Base-by-base conservation (phyloP, 306 rosid species). In the Prunus campanulata region DNA sequence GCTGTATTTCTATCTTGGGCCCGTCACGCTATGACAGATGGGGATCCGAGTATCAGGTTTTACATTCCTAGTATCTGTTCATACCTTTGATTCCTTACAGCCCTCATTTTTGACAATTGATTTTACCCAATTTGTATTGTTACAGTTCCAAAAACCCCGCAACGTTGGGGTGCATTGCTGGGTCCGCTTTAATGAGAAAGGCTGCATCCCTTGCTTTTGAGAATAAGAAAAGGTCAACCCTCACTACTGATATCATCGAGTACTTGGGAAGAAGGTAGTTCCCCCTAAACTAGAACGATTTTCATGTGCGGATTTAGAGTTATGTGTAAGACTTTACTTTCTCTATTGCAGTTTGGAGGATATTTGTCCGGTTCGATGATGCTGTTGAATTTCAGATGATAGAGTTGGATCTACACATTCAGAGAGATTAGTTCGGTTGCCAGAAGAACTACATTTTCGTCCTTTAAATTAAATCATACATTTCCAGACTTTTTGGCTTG, bases 1-100 rank as follows among this genome's bases (percentile, higher is more conserved):
- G 98, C 96, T 47, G 93, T 91, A 57, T 90, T 91, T 60, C 78
- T 88, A 72, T 91, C 98, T 29, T 93, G 98, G 98, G 93, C 96
- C 10, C 87, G 83, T 68, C 88, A 84, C 72, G 66, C 39, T 42
- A 67, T 79, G 62, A 46, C 76, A 71, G 90, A 74, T 66, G 76
- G 74, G 75, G 68, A 79, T 46, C 66, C 78, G 44, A 74, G 68
- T 75, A 72, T 75, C 83, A 90, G 96, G 98, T 87, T 82, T 30
- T 48, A 30, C 24, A 5, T 35, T 79, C 75, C 16, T 32, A 76
- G 66, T 49, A 30, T 52, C 65, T 30, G 11, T 66, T 54, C 47
- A 16, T 16, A 19, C 27, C 27, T 69, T 64, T 12, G 54, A 22
- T 74, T 57, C 55, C 59, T 3, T 64, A 9, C 25, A 9, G 20